Conservation (phyloP, 768 basidiomycete species). For the Boletus sp. region DNA sequence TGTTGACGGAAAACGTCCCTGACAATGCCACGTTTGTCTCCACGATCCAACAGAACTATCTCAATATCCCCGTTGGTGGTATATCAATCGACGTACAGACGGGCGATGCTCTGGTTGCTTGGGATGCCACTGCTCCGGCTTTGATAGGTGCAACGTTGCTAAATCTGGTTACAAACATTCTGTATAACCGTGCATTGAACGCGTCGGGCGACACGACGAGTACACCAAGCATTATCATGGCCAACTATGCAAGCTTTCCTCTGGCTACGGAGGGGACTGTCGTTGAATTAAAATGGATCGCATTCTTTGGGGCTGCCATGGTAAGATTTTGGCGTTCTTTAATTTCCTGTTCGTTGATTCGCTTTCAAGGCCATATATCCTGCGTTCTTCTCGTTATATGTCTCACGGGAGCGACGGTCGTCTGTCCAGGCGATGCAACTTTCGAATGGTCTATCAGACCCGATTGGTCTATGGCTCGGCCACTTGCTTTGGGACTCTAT, state of each 20-base stretch:
- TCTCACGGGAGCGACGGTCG: slow-evolving; percentile 66
- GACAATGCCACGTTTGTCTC: slow-evolving; percentile 62
- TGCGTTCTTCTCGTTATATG: slow-evolving; percentile 81
- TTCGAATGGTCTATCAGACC: slow-evolving; percentile 70
- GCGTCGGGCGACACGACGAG: slow-evolving; percentile 37
- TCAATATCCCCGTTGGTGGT: slow-evolving; percentile 62
- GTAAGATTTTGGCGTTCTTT: slow-evolving; percentile 33
- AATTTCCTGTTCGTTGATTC: neutral
- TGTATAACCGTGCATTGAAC: slow-evolving; percentile 64
- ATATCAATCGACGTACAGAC: slow-evolving; percentile 57
- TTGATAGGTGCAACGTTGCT: slow-evolving; percentile 58
- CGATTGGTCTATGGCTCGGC: slow-evolving; percentile 73
- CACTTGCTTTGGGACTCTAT: slow-evolving; percentile 75
- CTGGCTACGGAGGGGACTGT: slow-evolving; percentile 52
- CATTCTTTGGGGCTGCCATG: slow-evolving; percentile 73
- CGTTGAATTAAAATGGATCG: slow-evolving; percentile 67
- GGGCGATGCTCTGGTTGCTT: slow-evolving; percentile 59
- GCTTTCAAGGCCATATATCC: slow-evolving; percentile 62
- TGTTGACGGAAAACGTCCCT: slow-evolving; percentile 42
- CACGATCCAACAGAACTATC: slow-evolving; percentile 49
- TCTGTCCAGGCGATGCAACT: slow-evolving; percentile 79
- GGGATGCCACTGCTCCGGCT: slow-evolving; percentile 66
- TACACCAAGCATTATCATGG: slow-evolving; percentile 52
- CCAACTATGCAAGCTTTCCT: slow-evolving; percentile 60
- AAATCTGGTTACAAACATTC: slow-evolving; percentile 65